Evolutionary conservation across 108 stramenopile genomes (phyloP).

Genomic region (Stephanodiscus triporus): DNA sequence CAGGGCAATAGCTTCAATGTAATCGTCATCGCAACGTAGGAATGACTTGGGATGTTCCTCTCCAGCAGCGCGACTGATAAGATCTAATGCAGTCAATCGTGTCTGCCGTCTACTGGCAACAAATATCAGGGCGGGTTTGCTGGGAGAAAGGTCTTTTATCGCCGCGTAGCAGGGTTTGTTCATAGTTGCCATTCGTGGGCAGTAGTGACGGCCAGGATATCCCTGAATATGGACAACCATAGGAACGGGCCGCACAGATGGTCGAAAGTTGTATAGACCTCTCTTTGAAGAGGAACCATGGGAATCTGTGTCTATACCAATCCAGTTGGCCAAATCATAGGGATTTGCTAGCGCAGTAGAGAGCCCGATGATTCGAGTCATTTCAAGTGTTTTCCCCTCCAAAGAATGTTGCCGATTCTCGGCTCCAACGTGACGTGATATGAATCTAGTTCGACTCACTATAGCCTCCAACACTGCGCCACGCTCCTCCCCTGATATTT

Average conservation of each 20-base stretch:
- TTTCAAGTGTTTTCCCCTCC: constrained; percentile 24
- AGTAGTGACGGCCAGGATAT: constrained; percentile 93
- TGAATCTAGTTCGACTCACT: constrained; percentile 93
- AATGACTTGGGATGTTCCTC: constrained; percentile 82
- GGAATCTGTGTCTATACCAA: constrained; percentile 84
- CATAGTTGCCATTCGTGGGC: constrained; percentile 99
- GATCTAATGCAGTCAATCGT: constrained; percentile 93
- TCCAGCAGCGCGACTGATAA: constrained; percentile 85
- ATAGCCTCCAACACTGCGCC: constrained; percentile 99
- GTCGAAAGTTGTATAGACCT: constrained; percentile 96
- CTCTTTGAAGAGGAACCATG: constrained; percentile 25
- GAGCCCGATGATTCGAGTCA: constrained; percentile 91
- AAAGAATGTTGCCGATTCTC: constrained; percentile 21
- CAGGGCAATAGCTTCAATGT: constrained; percentile 69
- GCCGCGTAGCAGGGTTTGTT: constrained; percentile 99
- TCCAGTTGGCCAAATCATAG: constrained; percentile 95
- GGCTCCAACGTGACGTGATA: constrained; percentile 66
- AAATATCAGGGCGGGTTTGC: constrained; percentile 95
- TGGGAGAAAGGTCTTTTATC: constrained; percentile 92
- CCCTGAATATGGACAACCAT: constrained; percentile 95
- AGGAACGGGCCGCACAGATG: constrained; percentile 95
- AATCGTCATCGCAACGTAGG: constrained; percentile 76
- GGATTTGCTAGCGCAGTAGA: constrained; percentile 98
- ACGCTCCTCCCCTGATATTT: constrained; percentile 74
- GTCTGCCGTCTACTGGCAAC: constrained; percentile 85